Base-by-base conservation (phyloP, 306 rosid genomes). In the Prunus salicina region DNA sequence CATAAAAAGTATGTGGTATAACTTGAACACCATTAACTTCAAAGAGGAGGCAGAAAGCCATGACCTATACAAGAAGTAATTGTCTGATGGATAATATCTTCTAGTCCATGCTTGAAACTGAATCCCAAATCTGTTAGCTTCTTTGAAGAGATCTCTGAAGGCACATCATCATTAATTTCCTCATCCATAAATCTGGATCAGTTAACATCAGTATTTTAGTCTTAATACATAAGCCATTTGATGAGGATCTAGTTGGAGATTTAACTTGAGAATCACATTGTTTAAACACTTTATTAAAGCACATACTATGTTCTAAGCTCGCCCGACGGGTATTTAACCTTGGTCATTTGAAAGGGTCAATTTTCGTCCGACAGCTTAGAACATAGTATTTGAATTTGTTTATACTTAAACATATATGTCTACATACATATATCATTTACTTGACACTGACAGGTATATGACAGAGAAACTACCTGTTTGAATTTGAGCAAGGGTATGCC, bases 61-160 rank as follows among this genome's bases (percentile, higher is more conserved):
- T 63, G 76, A 25, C 79, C 78, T 64, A 80, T 62, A 79, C 89
- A 84, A 71, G 78, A 80, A 79, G 67, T 52, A 22, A 86, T 46
- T 60, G 94, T 82, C 76, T 91, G 80, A 28, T 85, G 71, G 60
- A 87, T 73, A 78, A 86, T 88, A 47, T 90, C 89, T 86, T 82
- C 86, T 53, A 87, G 46, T 65, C 82, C 93, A 84, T 89, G 90
- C 82, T 87, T 86, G 85, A 82, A 90, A 75, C 63, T 71, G 55
- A 91, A 91, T 60, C 95, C 96, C 85, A 93, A 75, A 78, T 93
- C 89, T 75, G 69, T 77, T 63, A 89, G 80, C 83, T 93, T 93
- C 85, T 89, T 83, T 64, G 93, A 87, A 68, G 92, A 90, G 78
- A 90, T 86, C 80, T 85, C 86, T 20, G 81, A 71, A 45, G 83